These are phyloP conservation scores for Kluyveromyces nonfermentans DNA, from an alignment of 805 yeast species.

Conservation along the genomic window DNA sequence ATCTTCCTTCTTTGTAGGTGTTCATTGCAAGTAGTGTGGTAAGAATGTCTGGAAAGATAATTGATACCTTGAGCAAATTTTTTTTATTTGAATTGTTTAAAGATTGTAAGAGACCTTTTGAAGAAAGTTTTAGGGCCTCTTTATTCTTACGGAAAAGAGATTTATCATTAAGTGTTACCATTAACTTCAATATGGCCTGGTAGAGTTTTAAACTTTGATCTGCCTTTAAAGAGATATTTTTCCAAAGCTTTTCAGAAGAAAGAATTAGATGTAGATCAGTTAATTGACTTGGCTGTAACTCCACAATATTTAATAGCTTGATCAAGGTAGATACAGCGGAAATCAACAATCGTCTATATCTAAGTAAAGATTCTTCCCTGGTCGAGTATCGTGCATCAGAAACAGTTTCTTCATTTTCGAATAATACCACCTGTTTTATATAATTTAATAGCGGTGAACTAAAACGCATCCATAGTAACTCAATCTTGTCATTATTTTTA, in stretches of 20 bases:
- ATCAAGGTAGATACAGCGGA: conserved; percentile 42
- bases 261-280: conserved; percentile 30
- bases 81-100: conserved; percentile 25
- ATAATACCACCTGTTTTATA: conserved; percentile 40
- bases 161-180: conserved; percentile 24
- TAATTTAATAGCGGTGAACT: conserved; percentile 46
- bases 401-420: conserved; percentile 53
- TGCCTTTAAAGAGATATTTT: conserved; percentile 29
- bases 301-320: conserved; percentile 18
- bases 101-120: conserved; percentile 29
- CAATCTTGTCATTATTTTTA: conserved; percentile 42
- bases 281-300: conserved; percentile 15
- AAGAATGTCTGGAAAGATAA: conserved; percentile 40
- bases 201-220: conserved; percentile 35
- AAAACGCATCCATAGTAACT: conserved; percentile 53
- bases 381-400: conserved; percentile 67
- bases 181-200: conserved; percentile 33
- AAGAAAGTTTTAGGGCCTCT: conserved; percentile 25
- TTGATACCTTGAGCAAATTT: conserved; percentile 36
- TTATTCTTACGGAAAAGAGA: conserved; percentile 15
- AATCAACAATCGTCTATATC: conserved; percentile 49
- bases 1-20: conserved; percentile 35
- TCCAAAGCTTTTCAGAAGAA: conserved; percentile 37
- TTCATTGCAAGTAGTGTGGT: conserved; percentile 38
- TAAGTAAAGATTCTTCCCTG: conserved; percentile 54